phyloP scores from a whole-genome alignment of 2,329 filamentous ascomycete species.

The Pezizomycotina sp. region DNA sequence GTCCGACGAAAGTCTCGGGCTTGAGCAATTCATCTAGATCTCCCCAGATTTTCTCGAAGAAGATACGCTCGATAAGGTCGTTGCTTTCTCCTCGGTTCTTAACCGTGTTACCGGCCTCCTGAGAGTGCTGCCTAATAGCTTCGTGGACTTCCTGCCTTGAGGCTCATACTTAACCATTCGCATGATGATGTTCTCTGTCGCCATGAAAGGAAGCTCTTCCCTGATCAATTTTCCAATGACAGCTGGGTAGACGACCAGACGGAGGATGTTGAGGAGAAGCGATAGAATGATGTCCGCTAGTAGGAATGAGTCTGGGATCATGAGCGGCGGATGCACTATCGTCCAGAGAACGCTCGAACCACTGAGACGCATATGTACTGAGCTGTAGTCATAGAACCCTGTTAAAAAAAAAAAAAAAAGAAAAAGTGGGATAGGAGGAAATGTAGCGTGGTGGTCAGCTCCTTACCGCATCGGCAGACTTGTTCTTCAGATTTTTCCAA shows the following conservation, averaged over 20 bases:
- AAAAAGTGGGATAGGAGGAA: too few relatives aligned
- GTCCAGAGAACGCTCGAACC: conserved; percentile 64
- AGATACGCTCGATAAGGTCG: conserved; percentile 70
- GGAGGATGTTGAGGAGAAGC: conserved; percentile 49
- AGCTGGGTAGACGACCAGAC: conserved; percentile 61
- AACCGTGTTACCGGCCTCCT: conserved; percentile 57
- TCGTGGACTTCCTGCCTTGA: conserved; percentile 74
- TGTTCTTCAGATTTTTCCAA: conserved; percentile 28
- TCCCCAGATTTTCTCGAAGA: conserved; percentile 55
- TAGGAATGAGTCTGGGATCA: conserved; percentile 50
- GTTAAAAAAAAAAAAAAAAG: too few relatives aligned
- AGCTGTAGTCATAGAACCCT: too few relatives aligned
- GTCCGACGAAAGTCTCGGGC: conserved; percentile 43
- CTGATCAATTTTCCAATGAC: conserved; percentile 51
- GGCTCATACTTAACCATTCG: conserved; percentile 49
- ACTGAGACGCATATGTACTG: conserved; percentile 54
- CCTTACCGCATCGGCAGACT: conserved; percentile 19
- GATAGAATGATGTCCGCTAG: conserved; percentile 52
- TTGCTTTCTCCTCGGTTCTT: conserved; percentile 60
- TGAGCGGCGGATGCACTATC: conserved; percentile 52
- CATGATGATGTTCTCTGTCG: conserved; percentile 61
- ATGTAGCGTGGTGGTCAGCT: too few relatives aligned
- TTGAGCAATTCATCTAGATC: conserved; percentile 54
- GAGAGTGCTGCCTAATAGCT: conserved; percentile 65
- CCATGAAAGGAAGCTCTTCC: conserved; percentile 75